These are phyloP conservation scores for Candida hungchunana DNA, from an alignment of 805 yeast genomes.

Conservation along the genomic window DNA sequence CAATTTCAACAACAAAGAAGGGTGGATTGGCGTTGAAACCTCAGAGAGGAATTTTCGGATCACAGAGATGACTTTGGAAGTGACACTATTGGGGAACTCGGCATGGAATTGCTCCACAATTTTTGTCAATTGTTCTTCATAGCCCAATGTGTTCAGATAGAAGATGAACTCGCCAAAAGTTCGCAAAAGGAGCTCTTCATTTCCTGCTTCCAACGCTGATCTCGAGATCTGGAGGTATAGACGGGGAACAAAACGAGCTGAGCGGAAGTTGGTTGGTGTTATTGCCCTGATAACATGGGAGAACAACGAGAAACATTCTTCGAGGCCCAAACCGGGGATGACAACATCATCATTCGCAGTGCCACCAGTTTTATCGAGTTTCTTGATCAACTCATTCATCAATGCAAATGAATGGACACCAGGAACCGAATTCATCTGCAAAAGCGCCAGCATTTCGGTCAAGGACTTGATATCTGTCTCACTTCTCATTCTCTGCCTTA, in stretches of 20 bases:
- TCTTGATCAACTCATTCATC: constrained; percentile 19
- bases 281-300: constrained; percentile 9
- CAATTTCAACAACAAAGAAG: constrained; percentile 1
- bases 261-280: constrained; percentile 15
- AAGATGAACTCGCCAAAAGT: constrained; percentile 14
- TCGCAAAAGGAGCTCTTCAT: constrained; percentile 5
- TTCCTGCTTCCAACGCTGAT: background rate
- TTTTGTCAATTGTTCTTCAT: constrained; percentile 15
- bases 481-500: constrained; percentile 7
- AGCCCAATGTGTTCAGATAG: constrained; percentile 16
- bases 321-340: constrained; percentile 10
- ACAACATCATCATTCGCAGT: constrained; percentile 1
- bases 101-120: constrained; percentile 3
- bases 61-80: background rate
- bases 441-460: constrained; percentile 2
- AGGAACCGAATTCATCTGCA: constrained; percentile 2
- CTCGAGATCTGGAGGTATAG: constrained; percentile 20
- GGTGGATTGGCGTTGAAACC: background rate
- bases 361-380: constrained; percentile 8
- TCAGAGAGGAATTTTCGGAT: background rate
- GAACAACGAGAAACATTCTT: constrained; percentile 12
- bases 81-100: constrained; percentile 1
- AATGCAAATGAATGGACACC: constrained; percentile 8
- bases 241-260: constrained; percentile 24
- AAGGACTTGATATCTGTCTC: background rate